Base-by-base conservation (phyloP, 139 green algal species). In the Asterochloris erici region DNA sequence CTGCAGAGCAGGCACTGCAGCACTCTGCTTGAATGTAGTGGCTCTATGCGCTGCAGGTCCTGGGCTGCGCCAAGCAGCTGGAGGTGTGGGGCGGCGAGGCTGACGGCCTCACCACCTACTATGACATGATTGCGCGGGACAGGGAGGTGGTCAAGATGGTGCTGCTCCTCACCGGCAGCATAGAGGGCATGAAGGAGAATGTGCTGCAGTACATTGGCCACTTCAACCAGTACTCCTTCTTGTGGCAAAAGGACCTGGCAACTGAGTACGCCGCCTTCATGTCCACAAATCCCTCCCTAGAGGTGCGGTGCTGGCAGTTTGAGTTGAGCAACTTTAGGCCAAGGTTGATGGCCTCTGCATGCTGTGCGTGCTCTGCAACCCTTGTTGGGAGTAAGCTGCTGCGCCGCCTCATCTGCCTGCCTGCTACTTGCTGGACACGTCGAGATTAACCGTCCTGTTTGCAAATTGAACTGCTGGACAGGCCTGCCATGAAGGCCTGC, bases 231-330 rank as follows among this genome's bases (percentile, higher is more conserved):
- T 98, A 94, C 84, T 86, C 89, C 16, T 98, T 98, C 88, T 89
- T 98, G 70, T 98, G 94, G 95, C 92, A 91, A 78, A 85, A 90
- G 74, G 89, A 95, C 89, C 88, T 98, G 85, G 90, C 95, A 54
- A 85, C 86, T n/a, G 90, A 94, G 86, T 95, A 92, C 68, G 85
- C 81, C 14, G 61, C 63, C 21, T 94, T 94, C 84, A 90, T 93
- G 88, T 54, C 81, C n/a, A 92, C 85, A 74, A 91, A 90, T 63
- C 94, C 95, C 29, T 91, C 84, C 1, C 89, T 98, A 60, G 95
- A 98, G 85, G 86, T 88, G 28, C 9, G 79, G 12, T 11, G 4
- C 38, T 54, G 38, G n/a, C n/a, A n/a, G n/a, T n/a, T n/a, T n/a
- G n/a, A n/a, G n/a, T n/a, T n/a, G n/a, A n/a, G n/a, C n/a, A n/a